Conservation (phyloP, 441 rosid species). For the Dalechampia spathulata region DNA sequence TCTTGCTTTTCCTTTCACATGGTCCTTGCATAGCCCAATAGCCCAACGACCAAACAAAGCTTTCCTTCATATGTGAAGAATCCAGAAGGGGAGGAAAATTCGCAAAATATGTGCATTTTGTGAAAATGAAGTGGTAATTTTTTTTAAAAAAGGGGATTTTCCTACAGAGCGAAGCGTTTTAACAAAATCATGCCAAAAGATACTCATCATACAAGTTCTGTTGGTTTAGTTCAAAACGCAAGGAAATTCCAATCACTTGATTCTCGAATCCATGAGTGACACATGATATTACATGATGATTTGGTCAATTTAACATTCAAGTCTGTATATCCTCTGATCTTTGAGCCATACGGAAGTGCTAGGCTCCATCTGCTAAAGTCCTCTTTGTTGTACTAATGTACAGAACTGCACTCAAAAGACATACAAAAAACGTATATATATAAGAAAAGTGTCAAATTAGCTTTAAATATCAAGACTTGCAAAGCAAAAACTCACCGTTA, state of each 20-base stretch:
- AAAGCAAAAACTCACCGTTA: slow-evolving; percentile 35
- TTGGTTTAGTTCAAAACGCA: not conserved
- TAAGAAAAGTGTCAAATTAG: not conserved
- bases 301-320: not conserved
- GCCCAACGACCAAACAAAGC: no score
- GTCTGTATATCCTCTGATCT: not conserved
- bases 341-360: not conserved
- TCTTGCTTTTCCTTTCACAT: no score
- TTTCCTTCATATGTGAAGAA: no score
- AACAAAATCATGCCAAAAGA: not conserved
- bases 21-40: no score
- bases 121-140: no score
- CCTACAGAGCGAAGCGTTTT: no score
- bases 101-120: no score
- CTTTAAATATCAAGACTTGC: not conserved
- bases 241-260: not conserved
- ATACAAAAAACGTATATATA: not conserved
- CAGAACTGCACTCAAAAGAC: slow-evolving; percentile 41
- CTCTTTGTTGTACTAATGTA: slow-evolving; percentile 65
- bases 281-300: not conserved
- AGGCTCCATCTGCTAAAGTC: slow-evolving; percentile 62
- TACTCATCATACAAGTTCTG: not conserved
- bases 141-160: no score
- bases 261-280: not conserved
- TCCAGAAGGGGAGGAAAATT: no score